phyloP scores from a whole-genome alignment of 257 asterid species.

The Fraxinus pennsylvanica region DNA sequence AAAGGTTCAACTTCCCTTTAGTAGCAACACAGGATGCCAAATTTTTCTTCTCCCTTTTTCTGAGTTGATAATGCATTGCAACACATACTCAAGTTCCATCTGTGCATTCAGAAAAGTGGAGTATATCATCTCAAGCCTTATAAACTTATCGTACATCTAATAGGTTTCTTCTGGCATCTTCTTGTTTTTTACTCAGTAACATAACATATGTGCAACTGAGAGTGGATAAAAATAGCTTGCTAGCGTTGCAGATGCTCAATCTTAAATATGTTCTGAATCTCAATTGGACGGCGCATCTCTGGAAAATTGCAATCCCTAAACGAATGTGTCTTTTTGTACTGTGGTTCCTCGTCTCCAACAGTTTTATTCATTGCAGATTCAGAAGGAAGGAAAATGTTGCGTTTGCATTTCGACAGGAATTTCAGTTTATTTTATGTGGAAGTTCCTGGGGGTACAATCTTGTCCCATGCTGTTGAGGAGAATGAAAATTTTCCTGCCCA shows the following conservation, averaged over 20 bases:
- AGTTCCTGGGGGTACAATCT: conserved; percentile 76
- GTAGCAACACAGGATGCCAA: conserved; percentile 6
- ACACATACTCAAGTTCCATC: not conserved
- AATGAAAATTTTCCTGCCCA: conserved; percentile 82
- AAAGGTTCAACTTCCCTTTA: conserved; percentile 1
- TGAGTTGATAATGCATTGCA: not conserved
- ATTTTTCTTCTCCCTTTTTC: conserved; percentile 7
- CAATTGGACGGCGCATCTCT: conserved; percentile 13
- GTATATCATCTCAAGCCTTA: not conserved
- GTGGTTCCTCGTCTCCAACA: conserved; percentile 10
- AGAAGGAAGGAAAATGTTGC: conserved; percentile 59
- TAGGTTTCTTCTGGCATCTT: not conserved
- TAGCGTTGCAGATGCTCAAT: conserved; percentile 12
- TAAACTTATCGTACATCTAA: not conserved
- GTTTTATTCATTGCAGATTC: conserved; percentile 49
- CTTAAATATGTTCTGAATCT: conserved; percentile 18
- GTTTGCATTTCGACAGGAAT: conserved; percentile 52
- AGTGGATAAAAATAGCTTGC: conserved; percentile 1
- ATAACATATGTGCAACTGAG: not conserved
- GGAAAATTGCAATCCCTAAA: conserved; percentile 11
- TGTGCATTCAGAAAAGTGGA: not conserved
- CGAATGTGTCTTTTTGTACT: not conserved
- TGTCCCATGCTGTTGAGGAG: conserved; percentile 72
- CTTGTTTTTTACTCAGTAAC: not conserved
- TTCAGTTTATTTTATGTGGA: conserved; percentile 86